phyloP scores from a whole-genome alignment of 1,139 yeast species.

The Williopsis jadinii region DNA sequence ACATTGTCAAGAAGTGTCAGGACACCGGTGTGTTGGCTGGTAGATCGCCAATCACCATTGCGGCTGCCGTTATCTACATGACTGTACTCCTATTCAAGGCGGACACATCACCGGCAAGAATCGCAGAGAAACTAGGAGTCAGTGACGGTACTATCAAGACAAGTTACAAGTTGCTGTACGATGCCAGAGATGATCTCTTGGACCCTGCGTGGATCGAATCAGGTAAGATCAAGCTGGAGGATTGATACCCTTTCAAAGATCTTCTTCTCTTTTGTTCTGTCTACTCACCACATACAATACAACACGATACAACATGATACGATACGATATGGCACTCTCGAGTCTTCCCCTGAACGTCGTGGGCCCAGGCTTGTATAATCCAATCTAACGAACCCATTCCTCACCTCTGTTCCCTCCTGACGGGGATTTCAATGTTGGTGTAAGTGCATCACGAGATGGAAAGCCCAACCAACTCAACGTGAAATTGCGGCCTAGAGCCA shows the following conservation, averaged over 20 bases:
- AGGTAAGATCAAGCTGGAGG: conserved; percentile 59
- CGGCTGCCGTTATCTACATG: conserved; percentile 96
- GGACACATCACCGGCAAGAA: conserved; percentile 62
- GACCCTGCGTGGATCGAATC: conserved; percentile 77
- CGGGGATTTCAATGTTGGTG: no score
- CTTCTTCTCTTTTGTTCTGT: no score
- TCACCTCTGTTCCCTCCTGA: no score
- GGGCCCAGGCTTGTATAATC: no score
- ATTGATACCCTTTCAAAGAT: conserved; percentile 11
- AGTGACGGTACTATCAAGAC: conserved; percentile 97
- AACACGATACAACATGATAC: no score
- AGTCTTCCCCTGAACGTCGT: no score
- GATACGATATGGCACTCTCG: no score
- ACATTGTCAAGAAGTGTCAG: conserved; percentile 82
- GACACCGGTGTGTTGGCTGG: conserved; percentile 95
- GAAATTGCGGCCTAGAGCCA: no score
- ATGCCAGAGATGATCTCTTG: conserved; percentile 61
- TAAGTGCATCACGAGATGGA: no score
- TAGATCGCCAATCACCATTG: conserved; percentile 93
- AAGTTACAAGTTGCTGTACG: conserved; percentile 76
- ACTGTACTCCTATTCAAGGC: conserved; percentile 78
- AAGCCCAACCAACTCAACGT: no score
- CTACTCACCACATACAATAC: no score
- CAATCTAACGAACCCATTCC: no score
- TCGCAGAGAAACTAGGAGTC: conserved; percentile 94